These are phyloP conservation scores for Piromyces sp. DNA, from an alignment of 192 early-diverging fungal genomes.

Conservation along the genomic window DNA sequence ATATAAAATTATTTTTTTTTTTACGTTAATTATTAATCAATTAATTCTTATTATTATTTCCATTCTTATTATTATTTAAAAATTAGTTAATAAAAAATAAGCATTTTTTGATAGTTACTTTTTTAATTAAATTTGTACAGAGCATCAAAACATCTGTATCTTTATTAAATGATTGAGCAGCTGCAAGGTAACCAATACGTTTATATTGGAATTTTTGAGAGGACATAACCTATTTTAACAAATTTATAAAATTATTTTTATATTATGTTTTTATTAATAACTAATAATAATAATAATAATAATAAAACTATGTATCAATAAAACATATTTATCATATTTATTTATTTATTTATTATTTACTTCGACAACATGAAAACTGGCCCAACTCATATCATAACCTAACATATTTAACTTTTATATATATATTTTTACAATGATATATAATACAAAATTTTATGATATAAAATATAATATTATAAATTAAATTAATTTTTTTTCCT, in stretches of 20 bases:
- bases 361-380: slow-evolving; percentile 86
- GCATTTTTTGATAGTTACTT: slow-evolving; percentile 43
- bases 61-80: too few relatives aligned
- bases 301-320: too few relatives aligned
- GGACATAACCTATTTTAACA: slow-evolving; percentile 64
- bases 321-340: too few relatives aligned
- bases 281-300: too few relatives aligned
- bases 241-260: too few relatives aligned
- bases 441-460: too few relatives aligned
- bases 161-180: slow-evolving; percentile 70
- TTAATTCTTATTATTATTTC: background rate
- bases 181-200: slow-evolving; percentile 80
- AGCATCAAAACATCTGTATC: slow-evolving; percentile 94
- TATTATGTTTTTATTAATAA: too few relatives aligned
- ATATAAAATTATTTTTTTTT: too few relatives aligned
- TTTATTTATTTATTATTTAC: slow-evolving; percentile 3
- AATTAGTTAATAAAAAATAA: too few relatives aligned
- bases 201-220: slow-evolving; percentile 71
- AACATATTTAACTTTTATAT: slow-evolving; percentile 73
- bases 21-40: too few relatives aligned
- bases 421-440: background rate
- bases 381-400: slow-evolving; percentile 95
- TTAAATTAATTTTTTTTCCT: too few relatives aligned
- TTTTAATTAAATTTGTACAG: slow-evolving; percentile 88
- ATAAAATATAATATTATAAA: too few relatives aligned